phyloP scores from a whole-genome alignment of 73 alveolate species.

The Effrenium voratum region DNA sequence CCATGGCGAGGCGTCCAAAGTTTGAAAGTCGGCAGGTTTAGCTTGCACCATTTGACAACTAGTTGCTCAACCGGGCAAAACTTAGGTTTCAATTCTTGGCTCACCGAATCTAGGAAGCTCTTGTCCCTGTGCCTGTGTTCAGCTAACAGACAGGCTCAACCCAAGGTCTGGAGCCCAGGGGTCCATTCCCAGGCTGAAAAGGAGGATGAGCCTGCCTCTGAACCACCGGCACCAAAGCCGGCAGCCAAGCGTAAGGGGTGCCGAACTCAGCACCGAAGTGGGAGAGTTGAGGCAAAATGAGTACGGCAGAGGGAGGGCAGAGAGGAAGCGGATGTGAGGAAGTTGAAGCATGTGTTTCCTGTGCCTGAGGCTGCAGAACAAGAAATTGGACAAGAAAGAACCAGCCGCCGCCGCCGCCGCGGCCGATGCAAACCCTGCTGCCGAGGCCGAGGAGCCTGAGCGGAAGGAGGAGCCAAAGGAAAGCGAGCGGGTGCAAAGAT shows the following conservation, averaged over 20 bases:
- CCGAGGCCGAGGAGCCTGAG: slow-evolving; percentile 18
- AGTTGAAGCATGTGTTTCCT: not conserved
- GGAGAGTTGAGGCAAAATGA: not conserved
- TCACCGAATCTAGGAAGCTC: too few species aligned
- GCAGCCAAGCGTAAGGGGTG: slow-evolving; percentile 46
- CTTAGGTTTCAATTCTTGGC: too few species aligned
- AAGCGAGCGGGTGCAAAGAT: slow-evolving; percentile 2
- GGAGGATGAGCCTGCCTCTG: slow-evolving; percentile 26
- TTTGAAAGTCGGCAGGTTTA: too few species aligned
- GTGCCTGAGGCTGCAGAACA: slow-evolving; percentile 25
- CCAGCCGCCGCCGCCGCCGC: not conserved
- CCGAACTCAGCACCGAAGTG: not conserved
- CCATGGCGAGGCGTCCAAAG: too few species aligned
- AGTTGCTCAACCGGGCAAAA: too few species aligned
- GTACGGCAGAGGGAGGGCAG: not conserved
- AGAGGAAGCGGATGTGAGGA: not conserved
- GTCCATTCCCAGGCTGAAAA: slow-evolving; percentile 17
- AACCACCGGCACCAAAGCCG: slow-evolving; percentile 25
- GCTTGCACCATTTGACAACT: too few species aligned
- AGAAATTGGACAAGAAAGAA: slow-evolving; percentile 61
- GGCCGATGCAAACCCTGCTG: slow-evolving; percentile 38
- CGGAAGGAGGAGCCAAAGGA: not conserved
- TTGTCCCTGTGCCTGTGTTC: too few species aligned
- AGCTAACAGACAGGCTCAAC: too few species aligned
- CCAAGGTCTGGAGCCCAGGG: too few species aligned